These are phyloP conservation scores for Zoysia japonica DNA, from an alignment of 176 grass and related monocot genomes.

Conservation along the genomic window DNA sequence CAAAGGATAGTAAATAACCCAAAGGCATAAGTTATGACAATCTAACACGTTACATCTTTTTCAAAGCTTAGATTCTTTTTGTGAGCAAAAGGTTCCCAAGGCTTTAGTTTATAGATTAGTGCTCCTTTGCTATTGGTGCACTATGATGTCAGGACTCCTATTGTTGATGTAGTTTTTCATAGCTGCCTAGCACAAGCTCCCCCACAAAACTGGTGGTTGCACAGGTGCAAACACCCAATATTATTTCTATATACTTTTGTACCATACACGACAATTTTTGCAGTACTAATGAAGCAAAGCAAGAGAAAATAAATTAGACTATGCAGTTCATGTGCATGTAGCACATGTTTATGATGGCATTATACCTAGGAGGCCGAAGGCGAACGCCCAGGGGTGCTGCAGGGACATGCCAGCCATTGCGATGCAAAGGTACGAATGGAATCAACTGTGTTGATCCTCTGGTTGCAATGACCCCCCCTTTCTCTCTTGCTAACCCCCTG, in stretches of 20 bases:
- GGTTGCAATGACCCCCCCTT: not conserved
- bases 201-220: too few relatives aligned
- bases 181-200: not conserved
- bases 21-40: constrained; percentile 11
- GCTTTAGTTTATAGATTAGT: not conserved
- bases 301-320: not conserved
- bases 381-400: constrained; percentile 62
- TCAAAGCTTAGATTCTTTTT: constrained; percentile 5
- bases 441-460: too few relatives aligned
- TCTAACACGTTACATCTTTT: not conserved
- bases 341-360: not conserved
- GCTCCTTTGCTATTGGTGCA: constrained; percentile 24
- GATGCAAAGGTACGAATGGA: not conserved
- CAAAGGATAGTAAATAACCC: constrained; percentile 3
- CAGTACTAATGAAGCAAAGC: not conserved
- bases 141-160: constrained; percentile 3
- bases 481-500: constrained; percentile 43
- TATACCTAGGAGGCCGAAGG: constrained; percentile 67
- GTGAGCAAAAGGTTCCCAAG: not conserved
- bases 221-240: not conserved
- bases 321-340: not conserved
- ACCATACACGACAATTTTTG: not conserved
- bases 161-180: not conserved
- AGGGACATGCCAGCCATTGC: constrained; percentile 22
- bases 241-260: not conserved